Evolutionary conservation across 495 filamentous ascomycete species (phyloP).

Genomic region (Letharia columbiana): DNA sequence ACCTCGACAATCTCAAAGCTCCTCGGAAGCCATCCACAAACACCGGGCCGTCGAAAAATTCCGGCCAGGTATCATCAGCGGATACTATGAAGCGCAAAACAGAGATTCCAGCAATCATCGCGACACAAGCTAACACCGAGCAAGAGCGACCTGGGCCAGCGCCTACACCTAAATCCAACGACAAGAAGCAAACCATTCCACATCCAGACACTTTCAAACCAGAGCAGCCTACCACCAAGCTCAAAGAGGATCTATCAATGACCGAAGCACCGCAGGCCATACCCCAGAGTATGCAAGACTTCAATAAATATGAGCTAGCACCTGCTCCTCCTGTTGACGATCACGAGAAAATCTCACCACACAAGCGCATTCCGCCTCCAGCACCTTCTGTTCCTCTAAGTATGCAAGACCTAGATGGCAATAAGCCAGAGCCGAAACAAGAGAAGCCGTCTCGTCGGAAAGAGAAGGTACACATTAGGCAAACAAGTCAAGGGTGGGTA

Average conservation of each 20-base stretch:
- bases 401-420: not conserved
- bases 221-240: not conserved
- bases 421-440: conserved; percentile 5
- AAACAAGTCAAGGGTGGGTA: conserved; percentile 10
- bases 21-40: conserved; percentile 4
- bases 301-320: not conserved
- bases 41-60: not conserved
- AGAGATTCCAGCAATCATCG: not conserved
- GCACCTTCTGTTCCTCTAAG: conserved; percentile 3
- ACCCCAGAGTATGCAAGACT: conserved; percentile 7
- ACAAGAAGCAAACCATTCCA: not conserved
- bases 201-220: not conserved
- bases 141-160: not conserved
- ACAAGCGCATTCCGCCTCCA: conserved; percentile 8
- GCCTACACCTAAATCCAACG: not conserved
- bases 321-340: not conserved
- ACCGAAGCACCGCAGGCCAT: not conserved
- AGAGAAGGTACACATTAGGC: conserved; percentile 8
- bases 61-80: not conserved
- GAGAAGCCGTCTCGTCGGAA: conserved; percentile 8
- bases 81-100: not conserved
- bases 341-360: not conserved
- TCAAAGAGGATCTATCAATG: not conserved
- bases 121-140: not conserved
- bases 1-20: conserved; percentile 49